phyloP scores from a whole-genome alignment of 208 protist species.

The Leptomonas pyrrhocoris region DNA sequence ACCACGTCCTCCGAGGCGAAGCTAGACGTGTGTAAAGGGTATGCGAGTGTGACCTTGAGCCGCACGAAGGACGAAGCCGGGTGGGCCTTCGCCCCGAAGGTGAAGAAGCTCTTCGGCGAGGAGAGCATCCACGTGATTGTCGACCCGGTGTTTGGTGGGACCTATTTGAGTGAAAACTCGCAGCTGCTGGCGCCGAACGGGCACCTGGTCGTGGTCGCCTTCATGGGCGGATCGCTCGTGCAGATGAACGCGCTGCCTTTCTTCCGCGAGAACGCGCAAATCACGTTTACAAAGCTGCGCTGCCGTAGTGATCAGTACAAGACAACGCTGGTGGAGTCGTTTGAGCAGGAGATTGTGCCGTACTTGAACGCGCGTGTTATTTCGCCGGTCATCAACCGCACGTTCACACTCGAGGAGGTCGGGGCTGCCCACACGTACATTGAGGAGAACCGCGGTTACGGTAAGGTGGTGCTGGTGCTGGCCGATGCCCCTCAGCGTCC shows the following conservation, averaged over 20 bases:
- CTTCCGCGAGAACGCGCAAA: conserved; percentile 48
- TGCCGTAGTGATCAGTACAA: conserved; percentile 65
- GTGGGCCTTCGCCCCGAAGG: conserved; percentile 58
- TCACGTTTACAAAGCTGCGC: conserved; percentile 79
- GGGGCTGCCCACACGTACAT: conserved; percentile 53
- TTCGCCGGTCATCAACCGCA: conserved; percentile 43
- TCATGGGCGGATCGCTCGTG: conserved; percentile 64
- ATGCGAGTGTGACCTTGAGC: conserved; percentile 48
- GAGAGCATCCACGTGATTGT: conserved; percentile 67
- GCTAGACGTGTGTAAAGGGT: conserved; percentile 64
- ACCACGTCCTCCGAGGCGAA: conserved; percentile 74
- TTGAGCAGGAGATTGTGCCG: conserved; percentile 65
- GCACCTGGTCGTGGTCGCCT: conserved; percentile 63
- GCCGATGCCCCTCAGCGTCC: conserved; percentile 7
- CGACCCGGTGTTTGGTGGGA: conserved; percentile 82
- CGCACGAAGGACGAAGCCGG: conserved; percentile 59
- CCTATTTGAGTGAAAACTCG: conserved; percentile 67
- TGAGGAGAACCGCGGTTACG: conserved; percentile 50
- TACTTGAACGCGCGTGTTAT: conserved; percentile 62
- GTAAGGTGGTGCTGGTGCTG: conserved; percentile 68
- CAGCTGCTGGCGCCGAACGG: conserved; percentile 59
- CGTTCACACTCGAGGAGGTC: conserved; percentile 65
- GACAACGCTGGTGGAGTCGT: conserved; percentile 45
- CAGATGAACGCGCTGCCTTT: conserved; percentile 56
- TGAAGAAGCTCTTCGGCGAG: conserved; percentile 50